phyloP scores from a whole-genome alignment of 306 rosid genomes.

The Quercus cerris region DNA sequence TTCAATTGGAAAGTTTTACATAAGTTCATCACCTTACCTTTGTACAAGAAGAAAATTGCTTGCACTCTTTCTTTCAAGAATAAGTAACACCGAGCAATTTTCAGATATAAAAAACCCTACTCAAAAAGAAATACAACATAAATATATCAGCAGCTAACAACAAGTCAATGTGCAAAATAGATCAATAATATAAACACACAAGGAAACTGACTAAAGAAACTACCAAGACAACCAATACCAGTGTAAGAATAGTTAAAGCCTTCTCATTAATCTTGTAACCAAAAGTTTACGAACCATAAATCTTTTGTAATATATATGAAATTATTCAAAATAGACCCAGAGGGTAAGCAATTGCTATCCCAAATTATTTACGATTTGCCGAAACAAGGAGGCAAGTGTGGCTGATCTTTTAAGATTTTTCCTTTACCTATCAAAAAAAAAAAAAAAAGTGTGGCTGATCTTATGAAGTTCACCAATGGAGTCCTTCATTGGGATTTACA shows the following conservation, averaged over 20 bases:
- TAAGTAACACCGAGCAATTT: constrained; percentile 66
- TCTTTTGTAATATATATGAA: background rate
- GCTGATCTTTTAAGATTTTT: too few species aligned
- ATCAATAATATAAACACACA: background rate
- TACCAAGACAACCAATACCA: background rate
- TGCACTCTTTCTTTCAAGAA: constrained; percentile 52
- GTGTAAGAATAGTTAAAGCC: background rate
- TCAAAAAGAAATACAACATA: constrained; percentile 21
- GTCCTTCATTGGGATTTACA: too few species aligned
- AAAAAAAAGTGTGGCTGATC: too few species aligned
- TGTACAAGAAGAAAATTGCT: constrained; percentile 58
- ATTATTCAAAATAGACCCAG: background rate
- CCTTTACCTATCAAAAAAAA: too few species aligned
- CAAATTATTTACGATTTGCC: too few species aligned
- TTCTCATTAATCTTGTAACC: background rate
- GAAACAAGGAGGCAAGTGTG: too few species aligned
- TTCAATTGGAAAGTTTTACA: background rate
- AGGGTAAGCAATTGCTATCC: background rate
- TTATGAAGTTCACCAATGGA: too few species aligned
- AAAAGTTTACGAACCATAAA: background rate
- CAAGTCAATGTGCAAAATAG: background rate
- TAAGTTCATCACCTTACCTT: constrained; percentile 44
- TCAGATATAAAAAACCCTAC: constrained; percentile 59
- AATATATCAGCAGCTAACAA: constrained; percentile 4
- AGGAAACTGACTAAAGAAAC: background rate